Conservation (phyloP, 345 rosid genomes). For the Gossypium arboreum region DNA sequence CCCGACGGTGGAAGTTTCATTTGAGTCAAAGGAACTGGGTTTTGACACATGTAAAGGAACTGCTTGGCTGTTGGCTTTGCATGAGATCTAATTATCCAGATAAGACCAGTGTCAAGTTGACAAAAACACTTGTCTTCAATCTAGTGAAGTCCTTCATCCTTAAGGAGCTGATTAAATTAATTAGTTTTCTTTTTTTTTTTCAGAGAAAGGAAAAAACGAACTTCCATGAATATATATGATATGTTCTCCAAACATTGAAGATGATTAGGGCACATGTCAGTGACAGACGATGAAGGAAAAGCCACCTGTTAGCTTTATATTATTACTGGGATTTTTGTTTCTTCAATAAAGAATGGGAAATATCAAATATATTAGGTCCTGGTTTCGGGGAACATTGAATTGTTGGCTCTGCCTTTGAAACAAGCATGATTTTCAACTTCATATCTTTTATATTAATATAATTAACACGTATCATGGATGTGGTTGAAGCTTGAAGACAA, state of each 20-base stretch:
- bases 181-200: background rate
- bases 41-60: slow-evolving; percentile 7
- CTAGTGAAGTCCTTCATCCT: slow-evolving; percentile 5
- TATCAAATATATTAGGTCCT: background rate
- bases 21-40: background rate
- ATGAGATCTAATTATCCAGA: background rate
- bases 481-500: background rate
- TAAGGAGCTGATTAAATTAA: background rate
- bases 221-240: background rate
- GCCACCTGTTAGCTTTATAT: slow-evolving; percentile 2
- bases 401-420: background rate
- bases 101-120: background rate
- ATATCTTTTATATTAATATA: background rate
- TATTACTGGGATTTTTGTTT: background rate
- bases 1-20: background rate
- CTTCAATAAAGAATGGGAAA: background rate
- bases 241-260: background rate
- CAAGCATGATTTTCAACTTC: background rate
- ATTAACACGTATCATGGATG: too few species aligned
- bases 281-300: background rate
- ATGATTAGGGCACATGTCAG: background rate
- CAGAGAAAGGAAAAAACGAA: background rate
- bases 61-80: slow-evolving; percentile 10
- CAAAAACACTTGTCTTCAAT: slow-evolving; percentile 14
- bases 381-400: background rate